Percentiles rank a stretch among this genome's conserved stretches.
Conservation (phyloP, 495 filamentous ascomycete species). For the Penicillium soppii region DNA sequence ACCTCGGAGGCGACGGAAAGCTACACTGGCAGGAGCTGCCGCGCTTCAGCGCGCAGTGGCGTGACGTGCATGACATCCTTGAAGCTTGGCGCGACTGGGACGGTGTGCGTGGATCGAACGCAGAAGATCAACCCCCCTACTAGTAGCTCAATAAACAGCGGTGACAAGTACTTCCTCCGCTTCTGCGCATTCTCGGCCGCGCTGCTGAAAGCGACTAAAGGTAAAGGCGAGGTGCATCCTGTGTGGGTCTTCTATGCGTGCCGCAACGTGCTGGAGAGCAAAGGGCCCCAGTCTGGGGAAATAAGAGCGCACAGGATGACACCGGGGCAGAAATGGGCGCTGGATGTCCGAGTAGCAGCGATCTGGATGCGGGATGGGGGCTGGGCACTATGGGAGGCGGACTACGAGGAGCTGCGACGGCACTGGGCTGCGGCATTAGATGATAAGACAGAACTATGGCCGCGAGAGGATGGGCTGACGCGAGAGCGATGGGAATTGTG, state of each 20-base stretch:
- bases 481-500: neutral
- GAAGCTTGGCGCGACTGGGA: neutral
- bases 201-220: neutral
- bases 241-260: neutral
- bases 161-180: neutral
- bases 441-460: neutral
- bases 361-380: conserved; percentile 5
- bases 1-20: neutral
- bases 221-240: neutral
- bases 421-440: neutral
- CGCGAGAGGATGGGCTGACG: neutral
- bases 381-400: neutral
- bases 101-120: neutral
- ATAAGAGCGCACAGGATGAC: conserved; percentile 1
- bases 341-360: conserved; percentile 8
- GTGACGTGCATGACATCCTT: neutral
- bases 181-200: neutral
- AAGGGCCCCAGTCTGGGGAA: neutral
- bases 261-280: neutral
- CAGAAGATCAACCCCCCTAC: neutral
- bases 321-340: conserved; percentile 1
- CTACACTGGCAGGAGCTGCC: neutral
- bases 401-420: neutral
- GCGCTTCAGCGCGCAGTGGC: neutral
- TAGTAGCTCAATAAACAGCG: neutral